Evolutionary conservation across 2,329 filamentous ascomycete species (phyloP).

Genomic region (Phialophora verrucosa): DNA sequence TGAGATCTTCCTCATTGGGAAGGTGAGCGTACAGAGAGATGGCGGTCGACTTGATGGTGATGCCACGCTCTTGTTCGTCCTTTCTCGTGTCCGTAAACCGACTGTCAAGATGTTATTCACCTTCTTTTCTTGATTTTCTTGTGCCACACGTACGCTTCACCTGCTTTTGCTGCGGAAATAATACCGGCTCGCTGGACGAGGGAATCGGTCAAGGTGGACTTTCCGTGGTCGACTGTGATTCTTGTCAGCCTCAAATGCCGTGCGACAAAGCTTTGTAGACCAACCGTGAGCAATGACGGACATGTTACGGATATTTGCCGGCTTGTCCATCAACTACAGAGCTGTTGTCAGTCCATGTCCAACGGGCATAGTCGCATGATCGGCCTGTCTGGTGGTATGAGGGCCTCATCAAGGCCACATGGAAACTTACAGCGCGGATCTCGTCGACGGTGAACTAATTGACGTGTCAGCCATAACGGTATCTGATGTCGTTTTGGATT

Average conservation of each 20-base stretch:
- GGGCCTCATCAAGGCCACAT: background rate
- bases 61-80: slow-evolving; percentile 99
- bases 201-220: slow-evolving; percentile 99
- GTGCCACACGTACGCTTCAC: slow-evolving; percentile 64
- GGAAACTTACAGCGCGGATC: slow-evolving; percentile 55
- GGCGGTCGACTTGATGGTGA: slow-evolving; percentile 99
- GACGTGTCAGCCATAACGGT: slow-evolving; percentile 42
- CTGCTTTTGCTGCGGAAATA: slow-evolving; percentile 96
- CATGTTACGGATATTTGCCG: slow-evolving; percentile 84
- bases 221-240: slow-evolving; percentile 88
- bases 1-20: slow-evolving; percentile 80
- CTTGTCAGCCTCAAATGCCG: slow-evolving; percentile 10
- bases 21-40: slow-evolving; percentile 96
- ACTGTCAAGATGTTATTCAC: slow-evolving; percentile 33
- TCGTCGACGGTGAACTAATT: slow-evolving; percentile 95
- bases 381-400: background rate
- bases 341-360: slow-evolving; percentile 48
- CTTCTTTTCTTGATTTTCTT: background rate
- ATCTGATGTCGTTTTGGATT: background rate
- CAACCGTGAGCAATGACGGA: slow-evolving; percentile 98
- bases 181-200: slow-evolving; percentile 99
- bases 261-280: slow-evolving; percentile 9
- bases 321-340: slow-evolving; percentile 54
- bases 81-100: slow-evolving; percentile 96
- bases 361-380: slow-evolving; percentile 11